Evolutionary conservation across 164 flowering plant genomes (phyloP), one percentile per base, ranked within the genome.

Genomic region (Vitis amurensis): DNA sequence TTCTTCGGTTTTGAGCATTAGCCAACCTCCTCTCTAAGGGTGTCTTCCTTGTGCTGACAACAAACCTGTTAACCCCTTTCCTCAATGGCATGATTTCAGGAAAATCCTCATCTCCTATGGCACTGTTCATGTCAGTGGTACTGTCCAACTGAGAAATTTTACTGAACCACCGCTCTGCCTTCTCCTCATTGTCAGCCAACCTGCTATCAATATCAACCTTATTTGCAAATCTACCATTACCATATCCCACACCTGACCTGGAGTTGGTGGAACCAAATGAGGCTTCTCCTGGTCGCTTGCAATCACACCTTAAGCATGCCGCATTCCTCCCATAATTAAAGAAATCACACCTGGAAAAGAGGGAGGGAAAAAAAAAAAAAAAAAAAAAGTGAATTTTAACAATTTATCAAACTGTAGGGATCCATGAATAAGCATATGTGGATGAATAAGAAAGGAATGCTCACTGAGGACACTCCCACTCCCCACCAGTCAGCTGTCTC

Each of bases 401-500:
- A 23, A 23, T 23, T 23, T 23, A 23, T 23, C 44, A 3, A 37
- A 37, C 44, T 6, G 7, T 37, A 37, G 44, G 27, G 44, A 37
- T 59, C 11, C 0, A 16, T 29, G 12, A 12, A 61, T 12, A 16
- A 16, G 64, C 49, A 23, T 29, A 61, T 59, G 0, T 27, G 15
- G 12, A 61, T 0, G 11, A 23, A 55, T 49, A 58, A 58, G 27
- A 12, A 71, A 53, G 12, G 1, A 63, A 64, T 69, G 68, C 97
- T 85, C 77, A 96, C 99, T 91, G 97, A 76, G 99, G 99, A 77
- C 99, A 96, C 73, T 96, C 97, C 99, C 99, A 96, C 80, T 93
- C 99, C 64, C 91, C 88, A 30, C 96, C 97, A 70, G 87, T 90
- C 71, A 90, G 85, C 80, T 83, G 91, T 73, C 86, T 82, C 81